Evolutionary conservation across 345 rosid genomes (phyloP), one percentile per base, ranked within the genome.

Genomic region (Eucalyptus victrix): DNA sequence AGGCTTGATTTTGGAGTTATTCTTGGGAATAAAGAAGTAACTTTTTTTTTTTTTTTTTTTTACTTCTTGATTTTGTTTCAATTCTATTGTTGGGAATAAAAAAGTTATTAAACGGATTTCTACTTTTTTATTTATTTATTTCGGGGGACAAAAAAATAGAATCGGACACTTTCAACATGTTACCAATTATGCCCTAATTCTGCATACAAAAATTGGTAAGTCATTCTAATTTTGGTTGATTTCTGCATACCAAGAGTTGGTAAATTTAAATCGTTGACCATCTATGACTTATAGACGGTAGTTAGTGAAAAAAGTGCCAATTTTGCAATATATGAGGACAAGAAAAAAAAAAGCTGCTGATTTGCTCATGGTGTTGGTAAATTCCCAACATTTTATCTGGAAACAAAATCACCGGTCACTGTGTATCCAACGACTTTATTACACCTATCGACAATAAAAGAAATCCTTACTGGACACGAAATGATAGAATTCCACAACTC

Each of bases 101-200:
- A 53, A 53, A 2, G 2, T 53, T 19, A 53, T 53, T 8, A 53
- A 53, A 53, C 1, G 4, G 1, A 53, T 53, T 8, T 53, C 11
- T 53, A 21, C 2, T 21, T 21, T 1, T 51, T 51, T 51, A 21
- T 53, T 53, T 53, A 53, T 53, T 53, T 53, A 21, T 53, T 53
- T 53, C 0, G 11, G 26, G 58, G 26, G 11, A 8, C 24, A 53
- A 53, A 53, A 53, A 53, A 53, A 53, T 53, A 53, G 1, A 53
- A 53, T 53, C 1, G 10, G 5, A 53, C 1, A 21, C 24, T 53
- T 53, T 8, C 5, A 8, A 0, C 58, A 53, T 53, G 58, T 53
- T 53, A 53, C 58, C 58, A 53, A 53, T 0, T 53, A 53, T 53
- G 11, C 11, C 58, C 5, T 53, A 56, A 56, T 56, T 56, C 13